Percentiles rank a stretch among this genome's conserved stretches.
These are phyloP conservation scores for Plasmodium relictum DNA, from an alignment of 169 alveolate genomes.

Conservation along the genomic window DNA sequence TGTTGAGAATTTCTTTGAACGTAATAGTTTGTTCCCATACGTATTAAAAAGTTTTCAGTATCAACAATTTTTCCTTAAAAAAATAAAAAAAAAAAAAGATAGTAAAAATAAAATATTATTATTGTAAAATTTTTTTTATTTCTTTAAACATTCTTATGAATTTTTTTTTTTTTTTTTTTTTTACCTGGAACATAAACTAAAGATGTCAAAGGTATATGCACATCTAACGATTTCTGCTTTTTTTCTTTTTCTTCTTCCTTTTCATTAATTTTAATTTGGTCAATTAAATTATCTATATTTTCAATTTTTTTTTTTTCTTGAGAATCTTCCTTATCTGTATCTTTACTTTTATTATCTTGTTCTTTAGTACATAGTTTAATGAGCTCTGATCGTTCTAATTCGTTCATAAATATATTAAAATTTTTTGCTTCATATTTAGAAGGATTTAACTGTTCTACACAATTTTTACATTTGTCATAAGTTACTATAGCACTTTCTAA, in stretches of 20 bases:
- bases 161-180: neutral
- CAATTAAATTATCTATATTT: constrained; percentile 17
- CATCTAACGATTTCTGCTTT: constrained; percentile 25
- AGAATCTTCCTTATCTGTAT: neutral
- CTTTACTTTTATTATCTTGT: neutral
- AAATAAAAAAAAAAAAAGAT: neutral
- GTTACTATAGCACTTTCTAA: constrained; percentile 71
- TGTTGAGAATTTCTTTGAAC: constrained; percentile 66
- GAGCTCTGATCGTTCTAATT: constrained; percentile 54
- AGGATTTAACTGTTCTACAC: constrained; percentile 64
- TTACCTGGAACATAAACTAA: constrained; percentile 69
- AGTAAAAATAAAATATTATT: neutral
- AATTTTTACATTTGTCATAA: constrained; percentile 61
- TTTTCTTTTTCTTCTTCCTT: constrained; percentile 5
- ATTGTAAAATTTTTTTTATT: too few species aligned
- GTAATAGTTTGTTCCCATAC: constrained; percentile 73
- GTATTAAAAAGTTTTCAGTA: constrained; percentile 60
- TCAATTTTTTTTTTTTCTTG: constrained; percentile 3
- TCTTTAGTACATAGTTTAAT: constrained; percentile 34
- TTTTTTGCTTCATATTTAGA: constrained; percentile 44
- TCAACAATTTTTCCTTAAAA: constrained; percentile 61
- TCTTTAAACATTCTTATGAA: too few species aligned
- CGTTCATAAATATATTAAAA: constrained; percentile 62
- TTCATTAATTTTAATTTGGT: neutral
- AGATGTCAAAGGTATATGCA: constrained; percentile 72